These are phyloP conservation scores for Russula brevipes DNA, from an alignment of 768 basidiomycete species.

Conservation along the genomic window DNA sequence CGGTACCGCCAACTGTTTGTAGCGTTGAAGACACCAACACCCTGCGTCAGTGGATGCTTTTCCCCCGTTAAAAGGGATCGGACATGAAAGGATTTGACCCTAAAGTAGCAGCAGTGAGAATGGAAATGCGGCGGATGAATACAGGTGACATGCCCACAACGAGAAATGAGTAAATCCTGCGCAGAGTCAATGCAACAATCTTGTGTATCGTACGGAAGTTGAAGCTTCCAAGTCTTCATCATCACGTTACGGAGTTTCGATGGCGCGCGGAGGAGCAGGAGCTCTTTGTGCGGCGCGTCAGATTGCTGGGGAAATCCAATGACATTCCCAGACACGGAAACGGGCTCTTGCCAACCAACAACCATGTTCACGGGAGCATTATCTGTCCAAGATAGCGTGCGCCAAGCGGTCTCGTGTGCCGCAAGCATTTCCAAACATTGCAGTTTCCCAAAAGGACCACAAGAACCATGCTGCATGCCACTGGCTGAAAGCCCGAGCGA, in stretches of 20 bases:
- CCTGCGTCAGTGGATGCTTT: not conserved
- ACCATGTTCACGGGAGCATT: not conserved
- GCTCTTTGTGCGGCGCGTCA: not conserved
- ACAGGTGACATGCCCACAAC: not conserved
- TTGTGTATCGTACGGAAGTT: not conserved
- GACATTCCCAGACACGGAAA: constrained; percentile 7
- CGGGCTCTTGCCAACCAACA: constrained; percentile 4
- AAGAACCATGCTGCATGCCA: constrained; percentile 2
- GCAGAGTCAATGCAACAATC: constrained; percentile 5
- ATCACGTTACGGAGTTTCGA: constrained; percentile 11
- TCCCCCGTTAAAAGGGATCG: not conserved
- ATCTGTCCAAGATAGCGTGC: not conserved
- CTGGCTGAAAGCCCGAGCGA: constrained; percentile 9
- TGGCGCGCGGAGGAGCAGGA: constrained; percentile 9
- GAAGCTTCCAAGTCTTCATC: not conserved
- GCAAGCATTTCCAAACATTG: constrained; percentile 7
- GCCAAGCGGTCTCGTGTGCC: constrained; percentile 3
- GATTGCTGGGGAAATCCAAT: not conserved
- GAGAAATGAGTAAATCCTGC: constrained; percentile 7
- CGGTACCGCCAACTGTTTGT: constrained; percentile 10
- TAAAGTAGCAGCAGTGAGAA: not conserved
- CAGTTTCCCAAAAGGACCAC: not conserved
- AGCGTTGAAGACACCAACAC: not conserved
- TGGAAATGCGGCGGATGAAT: no score
- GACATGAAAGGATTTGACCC: constrained; percentile 7